phyloP scores from a whole-genome alignment of 208 protist species.

The Naegleria lovaniensis region DNA sequence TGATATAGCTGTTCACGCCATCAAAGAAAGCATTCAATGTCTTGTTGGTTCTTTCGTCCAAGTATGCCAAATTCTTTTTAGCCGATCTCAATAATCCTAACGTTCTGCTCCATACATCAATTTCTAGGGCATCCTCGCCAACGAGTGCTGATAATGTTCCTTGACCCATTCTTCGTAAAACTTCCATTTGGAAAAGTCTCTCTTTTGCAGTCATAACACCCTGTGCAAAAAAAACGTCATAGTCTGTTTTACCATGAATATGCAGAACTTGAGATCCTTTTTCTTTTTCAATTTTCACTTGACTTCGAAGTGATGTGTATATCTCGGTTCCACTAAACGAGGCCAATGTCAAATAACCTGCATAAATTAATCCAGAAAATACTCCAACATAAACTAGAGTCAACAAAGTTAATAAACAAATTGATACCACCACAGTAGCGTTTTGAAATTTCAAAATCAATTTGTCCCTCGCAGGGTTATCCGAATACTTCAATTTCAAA shows the following conservation, averaged over 20 bases:
- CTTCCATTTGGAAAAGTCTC: conserved; percentile 10
- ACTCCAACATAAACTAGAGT: neutral
- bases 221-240: conserved; percentile 11
- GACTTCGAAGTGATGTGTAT: neutral
- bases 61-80: neutral
- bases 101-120: neutral
- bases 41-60: neutral
- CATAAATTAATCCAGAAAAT: neutral
- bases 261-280: neutral
- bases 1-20: neutral
- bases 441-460: neutral
- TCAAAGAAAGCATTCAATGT: neutral
- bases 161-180: neutral
- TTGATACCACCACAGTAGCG: neutral
- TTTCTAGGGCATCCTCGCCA: neutral
- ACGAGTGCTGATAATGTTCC: neutral
- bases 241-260: neutral
- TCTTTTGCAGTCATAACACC: neutral
- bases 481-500: neutral
- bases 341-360: neutral
- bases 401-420: neutral
- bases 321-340: neutral
- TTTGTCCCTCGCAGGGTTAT: neutral
- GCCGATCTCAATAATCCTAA: neutral
- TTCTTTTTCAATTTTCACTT: neutral